Conservation (phyloP, 2,329 filamentous ascomycete species). For the Dothideomycetes sp. region DNA sequence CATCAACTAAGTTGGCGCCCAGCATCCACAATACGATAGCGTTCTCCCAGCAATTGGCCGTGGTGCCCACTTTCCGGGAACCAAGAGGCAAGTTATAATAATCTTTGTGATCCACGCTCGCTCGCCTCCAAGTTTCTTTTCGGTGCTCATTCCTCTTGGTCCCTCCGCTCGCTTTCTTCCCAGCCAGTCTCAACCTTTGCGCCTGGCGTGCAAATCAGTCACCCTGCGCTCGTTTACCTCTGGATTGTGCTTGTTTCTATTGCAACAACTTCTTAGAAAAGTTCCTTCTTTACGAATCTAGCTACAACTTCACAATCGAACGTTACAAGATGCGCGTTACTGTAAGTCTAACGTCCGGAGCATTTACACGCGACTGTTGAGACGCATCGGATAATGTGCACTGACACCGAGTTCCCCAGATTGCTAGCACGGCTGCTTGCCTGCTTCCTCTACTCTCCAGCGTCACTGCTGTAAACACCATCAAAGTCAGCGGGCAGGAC, state of each 20-base stretch:
- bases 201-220: no score
- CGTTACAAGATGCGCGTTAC: neutral
- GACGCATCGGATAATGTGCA: no score
- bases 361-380: neutral
- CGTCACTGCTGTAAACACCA: conserved; percentile 42
- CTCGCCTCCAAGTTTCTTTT: no score
- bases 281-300: no score
- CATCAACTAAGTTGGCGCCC: neutral
- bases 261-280: no score
- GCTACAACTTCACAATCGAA: no score
- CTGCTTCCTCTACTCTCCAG: conserved; percentile 14
- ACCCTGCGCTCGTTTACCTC: no score
- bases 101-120: neutral
- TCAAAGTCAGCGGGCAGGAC: conserved; percentile 47
- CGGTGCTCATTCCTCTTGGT: no score
- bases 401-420: neutral
- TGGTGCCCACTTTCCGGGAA: neutral
- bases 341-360: neutral
- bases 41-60: neutral
- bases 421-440: neutral
- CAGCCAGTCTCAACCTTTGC: no score
- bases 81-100: neutral
- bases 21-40: neutral
- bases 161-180: no score
- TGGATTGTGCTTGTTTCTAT: no score